Conservation (phyloP, 2,329 filamentous ascomycete genomes). For the Epichloe festucae region DNA sequence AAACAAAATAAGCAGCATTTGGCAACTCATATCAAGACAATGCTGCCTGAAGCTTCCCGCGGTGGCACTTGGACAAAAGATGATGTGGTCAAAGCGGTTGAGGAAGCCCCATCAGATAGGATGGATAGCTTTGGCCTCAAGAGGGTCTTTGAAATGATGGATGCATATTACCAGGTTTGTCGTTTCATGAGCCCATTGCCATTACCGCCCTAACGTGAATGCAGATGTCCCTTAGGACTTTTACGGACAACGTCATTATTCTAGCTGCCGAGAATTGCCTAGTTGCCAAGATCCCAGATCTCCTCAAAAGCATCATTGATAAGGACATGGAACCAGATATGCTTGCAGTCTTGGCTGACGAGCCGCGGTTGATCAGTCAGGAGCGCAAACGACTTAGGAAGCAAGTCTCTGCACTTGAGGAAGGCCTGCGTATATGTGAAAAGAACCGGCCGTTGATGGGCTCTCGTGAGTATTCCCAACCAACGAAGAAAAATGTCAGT, state of each 20-base stretch:
- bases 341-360: neutral
- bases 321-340: neutral
- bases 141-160: slow-evolving; percentile 30
- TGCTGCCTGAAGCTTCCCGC: neutral
- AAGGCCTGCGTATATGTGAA: neutral
- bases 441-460: neutral
- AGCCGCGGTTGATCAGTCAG: neutral
- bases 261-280: slow-evolving; percentile 4
- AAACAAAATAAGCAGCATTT: neutral
- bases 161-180: slow-evolving; percentile 29
- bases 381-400: neutral
- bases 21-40: neutral
- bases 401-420: neutral
- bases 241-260: slow-evolving; percentile 4
- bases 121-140: slow-evolving; percentile 19
- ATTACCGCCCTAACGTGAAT: neutral
- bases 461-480: neutral
- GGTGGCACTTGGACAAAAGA: slow-evolving; percentile 2
- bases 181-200: neutral
- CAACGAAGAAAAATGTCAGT: no score
- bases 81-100: slow-evolving; percentile 9
- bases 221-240: slow-evolving; percentile 4
- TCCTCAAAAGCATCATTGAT: neutral
- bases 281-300: slow-evolving; percentile 1
- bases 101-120: slow-evolving; percentile 1